These are phyloP conservation scores for Rehmannia glutinosa DNA, from an alignment of 257 asterid genomes.

Conservation along the genomic window DNA sequence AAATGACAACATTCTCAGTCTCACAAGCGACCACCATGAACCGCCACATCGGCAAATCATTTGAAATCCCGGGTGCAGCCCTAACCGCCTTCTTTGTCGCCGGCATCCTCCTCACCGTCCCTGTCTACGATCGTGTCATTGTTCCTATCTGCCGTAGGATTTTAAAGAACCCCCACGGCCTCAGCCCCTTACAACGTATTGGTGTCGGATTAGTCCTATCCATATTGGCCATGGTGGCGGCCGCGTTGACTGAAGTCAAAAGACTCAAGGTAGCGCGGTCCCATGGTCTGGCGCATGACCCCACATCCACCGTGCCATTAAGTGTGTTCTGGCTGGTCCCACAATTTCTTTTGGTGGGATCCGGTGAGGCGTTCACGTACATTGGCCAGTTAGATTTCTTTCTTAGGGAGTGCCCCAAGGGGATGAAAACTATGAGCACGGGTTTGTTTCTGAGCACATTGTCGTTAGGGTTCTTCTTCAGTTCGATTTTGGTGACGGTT, in stretches of 20 bases:
- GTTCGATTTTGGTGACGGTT: slow-evolving; percentile 54
- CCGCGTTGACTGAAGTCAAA: slow-evolving; percentile 53
- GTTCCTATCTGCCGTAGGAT: slow-evolving; percentile 35
- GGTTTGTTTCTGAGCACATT: slow-evolving; percentile 77
- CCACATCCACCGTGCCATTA: slow-evolving; percentile 27
- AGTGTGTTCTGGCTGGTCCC: slow-evolving; percentile 71
- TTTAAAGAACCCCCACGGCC: slow-evolving; percentile 47
- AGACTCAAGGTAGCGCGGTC: slow-evolving; percentile 39
- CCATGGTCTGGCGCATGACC: slow-evolving; percentile 30
- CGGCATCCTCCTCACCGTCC: slow-evolving; percentile 58
- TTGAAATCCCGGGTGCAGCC: slow-evolving; percentile 65
- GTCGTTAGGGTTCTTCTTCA: slow-evolving; percentile 61
- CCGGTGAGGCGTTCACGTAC: slow-evolving; percentile 83
- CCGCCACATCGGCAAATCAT: slow-evolving; percentile 48
- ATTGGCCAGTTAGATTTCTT: slow-evolving; percentile 88
- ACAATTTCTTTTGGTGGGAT: slow-evolving; percentile 62
- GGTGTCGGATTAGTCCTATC: slow-evolving; percentile 47
- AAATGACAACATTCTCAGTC: slow-evolving; percentile 79
- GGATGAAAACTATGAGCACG: slow-evolving; percentile 93
- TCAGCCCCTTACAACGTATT: slow-evolving; percentile 64
- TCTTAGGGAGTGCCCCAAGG: slow-evolving; percentile 72
- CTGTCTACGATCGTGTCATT: slow-evolving; percentile 49
- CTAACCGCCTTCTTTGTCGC: slow-evolving; percentile 69
- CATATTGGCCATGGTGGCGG: slow-evolving; percentile 52
- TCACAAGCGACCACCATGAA: slow-evolving; percentile 71